Evolutionary conservation across 2,329 filamentous ascomycete genomes (phyloP).

Genomic region (Rhexocercosporidium sp.): DNA sequence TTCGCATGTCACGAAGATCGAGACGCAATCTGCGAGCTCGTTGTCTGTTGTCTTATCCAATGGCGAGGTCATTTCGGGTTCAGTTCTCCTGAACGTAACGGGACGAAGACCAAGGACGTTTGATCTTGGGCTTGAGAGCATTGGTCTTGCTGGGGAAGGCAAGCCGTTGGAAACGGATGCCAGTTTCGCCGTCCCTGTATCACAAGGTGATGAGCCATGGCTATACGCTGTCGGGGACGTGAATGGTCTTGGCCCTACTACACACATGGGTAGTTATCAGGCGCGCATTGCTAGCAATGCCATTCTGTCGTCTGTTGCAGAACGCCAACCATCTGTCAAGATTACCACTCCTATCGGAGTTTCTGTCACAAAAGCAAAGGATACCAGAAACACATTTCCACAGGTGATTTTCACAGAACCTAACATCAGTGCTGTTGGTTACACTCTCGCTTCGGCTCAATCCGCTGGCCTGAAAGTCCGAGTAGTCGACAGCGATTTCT

Average conservation of each 20-base stretch:
- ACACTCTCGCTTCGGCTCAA: slow-evolving; percentile 11
- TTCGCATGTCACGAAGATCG: slow-evolving; percentile 3
- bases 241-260: slow-evolving; percentile 19
- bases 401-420: slow-evolving; percentile 23
- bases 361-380: background rate
- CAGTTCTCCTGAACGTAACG: slow-evolving; percentile 15
- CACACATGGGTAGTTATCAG: slow-evolving; percentile 21
- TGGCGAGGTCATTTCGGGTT: slow-evolving; percentile 14
- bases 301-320: slow-evolving; percentile 16
- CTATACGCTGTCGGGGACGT: slow-evolving; percentile 25
- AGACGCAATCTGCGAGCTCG: slow-evolving; percentile 1
- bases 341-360: slow-evolving; percentile 10
- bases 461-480: slow-evolving; percentile 11
- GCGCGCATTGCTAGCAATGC: slow-evolving; percentile 20
- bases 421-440: slow-evolving; percentile 17
- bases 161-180: slow-evolving; percentile 12
- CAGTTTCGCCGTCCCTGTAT: slow-evolving; percentile 9
- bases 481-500: slow-evolving; percentile 5
- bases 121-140: slow-evolving; percentile 20
- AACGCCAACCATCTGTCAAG: background rate
- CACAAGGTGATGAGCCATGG: slow-evolving; percentile 7
- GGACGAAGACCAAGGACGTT: slow-evolving; percentile 19
- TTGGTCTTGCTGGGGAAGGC: slow-evolving; percentile 19
- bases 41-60: slow-evolving; percentile 15
- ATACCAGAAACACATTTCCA: slow-evolving; percentile 9